A percentile compares a stretch with the other conserved stretches of the same genome.
These are phyloP conservation scores for Emmonsiellopsis sp. DNA, from an alignment of 2,329 filamentous ascomycete genomes.

Conservation along the genomic window DNA sequence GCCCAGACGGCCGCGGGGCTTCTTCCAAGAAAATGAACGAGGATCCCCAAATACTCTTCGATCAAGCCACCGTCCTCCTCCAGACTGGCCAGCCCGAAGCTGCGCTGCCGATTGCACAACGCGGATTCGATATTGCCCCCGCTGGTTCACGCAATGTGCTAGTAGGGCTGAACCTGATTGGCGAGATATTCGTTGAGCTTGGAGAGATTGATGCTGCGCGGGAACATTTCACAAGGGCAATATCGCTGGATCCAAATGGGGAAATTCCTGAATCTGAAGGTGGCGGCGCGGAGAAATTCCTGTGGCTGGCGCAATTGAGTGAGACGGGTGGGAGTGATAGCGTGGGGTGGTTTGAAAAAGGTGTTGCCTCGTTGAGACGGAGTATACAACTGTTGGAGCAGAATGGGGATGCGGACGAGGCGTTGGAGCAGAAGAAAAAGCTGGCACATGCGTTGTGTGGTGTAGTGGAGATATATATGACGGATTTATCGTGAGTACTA, in stretches of 20 bases:
- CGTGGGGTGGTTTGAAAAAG: constrained; percentile 52
- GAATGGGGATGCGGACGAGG: constrained; percentile 27
- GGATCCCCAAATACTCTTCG: constrained; percentile 46
- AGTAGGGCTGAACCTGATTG: constrained; percentile 63
- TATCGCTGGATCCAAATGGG: constrained; percentile 67
- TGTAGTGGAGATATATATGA: constrained; percentile 97
- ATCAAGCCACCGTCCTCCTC: constrained; percentile 46
- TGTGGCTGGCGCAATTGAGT: constrained; percentile 86
- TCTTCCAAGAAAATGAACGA: constrained; percentile 37
- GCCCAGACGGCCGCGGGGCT: constrained; percentile 29
- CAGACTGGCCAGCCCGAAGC: constrained; percentile 50
- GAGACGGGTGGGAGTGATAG: constrained; percentile 52
- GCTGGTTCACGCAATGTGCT: constrained; percentile 29
- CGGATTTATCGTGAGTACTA: constrained; percentile 66
- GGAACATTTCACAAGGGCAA: constrained; percentile 61
- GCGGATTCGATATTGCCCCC: constrained; percentile 36
- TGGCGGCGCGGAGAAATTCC: constrained; percentile 84
- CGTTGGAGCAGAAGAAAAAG: constrained; percentile 63
- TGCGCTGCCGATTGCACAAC: constrained; percentile 46
- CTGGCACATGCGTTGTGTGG: constrained; percentile 87
- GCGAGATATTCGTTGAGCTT: constrained; percentile 71
- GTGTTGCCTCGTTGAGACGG: constrained; percentile 60
- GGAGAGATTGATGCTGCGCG: constrained; percentile 72
- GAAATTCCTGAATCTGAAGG: constrained; percentile 59
- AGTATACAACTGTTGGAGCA: constrained; percentile 59